Conservation (phyloP, 225 moss, liverwort and hornwort species). For the Straminergon stramineum region DNA sequence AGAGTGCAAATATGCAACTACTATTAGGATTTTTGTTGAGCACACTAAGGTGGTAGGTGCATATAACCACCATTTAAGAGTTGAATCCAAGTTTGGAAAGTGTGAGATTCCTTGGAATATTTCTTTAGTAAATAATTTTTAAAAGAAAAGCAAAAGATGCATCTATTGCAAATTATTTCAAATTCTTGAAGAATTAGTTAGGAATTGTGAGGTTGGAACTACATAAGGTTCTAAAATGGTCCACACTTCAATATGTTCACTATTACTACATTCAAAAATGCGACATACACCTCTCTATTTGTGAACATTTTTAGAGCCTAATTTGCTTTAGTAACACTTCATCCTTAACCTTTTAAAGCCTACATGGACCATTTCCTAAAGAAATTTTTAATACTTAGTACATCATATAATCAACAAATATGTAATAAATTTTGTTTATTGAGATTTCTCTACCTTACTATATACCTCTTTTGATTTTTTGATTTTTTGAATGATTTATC, state of each 20-base stretch:
- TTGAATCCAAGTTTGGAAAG: background rate
- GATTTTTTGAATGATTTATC: background rate
- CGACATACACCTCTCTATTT: background rate
- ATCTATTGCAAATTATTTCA: background rate
- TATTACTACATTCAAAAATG: background rate
- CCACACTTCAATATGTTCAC: background rate
- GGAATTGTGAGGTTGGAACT: background rate
- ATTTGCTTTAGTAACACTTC: background rate
- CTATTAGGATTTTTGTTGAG: background rate
- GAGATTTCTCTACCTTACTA: background rate
- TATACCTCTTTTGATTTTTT: background rate
- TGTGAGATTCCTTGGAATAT: background rate
- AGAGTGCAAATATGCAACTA: background rate
- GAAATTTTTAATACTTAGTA: background rate
- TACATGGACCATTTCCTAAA: background rate
- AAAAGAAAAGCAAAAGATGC: rapidly evolving
- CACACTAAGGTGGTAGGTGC: background rate
- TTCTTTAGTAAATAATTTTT: background rate
- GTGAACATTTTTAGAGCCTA: background rate
- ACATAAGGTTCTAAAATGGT: background rate
- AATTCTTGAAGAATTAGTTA: background rate
- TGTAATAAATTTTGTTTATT: background rate
- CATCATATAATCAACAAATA: background rate
- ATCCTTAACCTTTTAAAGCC: background rate
- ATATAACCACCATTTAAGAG: background rate